phyloP scores from a whole-genome alignment of 2,329 filamentous ascomycete genomes.

The Penicillium griseofulvum region DNA sequence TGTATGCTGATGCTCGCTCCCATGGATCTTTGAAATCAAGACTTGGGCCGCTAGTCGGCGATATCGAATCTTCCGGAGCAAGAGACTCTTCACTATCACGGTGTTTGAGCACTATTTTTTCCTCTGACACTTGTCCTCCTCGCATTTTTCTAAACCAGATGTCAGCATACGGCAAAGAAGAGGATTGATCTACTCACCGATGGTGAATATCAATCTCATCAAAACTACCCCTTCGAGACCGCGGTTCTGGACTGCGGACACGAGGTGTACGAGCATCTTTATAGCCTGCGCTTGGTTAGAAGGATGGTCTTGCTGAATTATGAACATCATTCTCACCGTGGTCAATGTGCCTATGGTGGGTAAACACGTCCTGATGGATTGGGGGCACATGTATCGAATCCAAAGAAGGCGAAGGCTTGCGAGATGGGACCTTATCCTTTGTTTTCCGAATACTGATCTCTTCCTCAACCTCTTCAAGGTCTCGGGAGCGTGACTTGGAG shows the following conservation, averaged over 20 bases:
- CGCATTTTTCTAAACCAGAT: slow-evolving; percentile 3
- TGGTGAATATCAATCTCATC: slow-evolving; percentile 57
- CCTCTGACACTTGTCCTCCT: slow-evolving; percentile 28
- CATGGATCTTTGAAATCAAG: slow-evolving; percentile 18
- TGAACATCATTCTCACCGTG: slow-evolving; percentile 59
- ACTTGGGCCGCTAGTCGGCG: slow-evolving; percentile 32
- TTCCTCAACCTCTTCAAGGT: slow-evolving; percentile 11
- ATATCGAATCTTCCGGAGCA: slow-evolving; percentile 29
- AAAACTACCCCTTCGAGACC: slow-evolving; percentile 39
- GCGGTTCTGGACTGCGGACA: slow-evolving; percentile 28
- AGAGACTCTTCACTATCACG: slow-evolving; percentile 36
- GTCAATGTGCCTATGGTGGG: slow-evolving; percentile 81
- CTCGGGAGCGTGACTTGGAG: neutral
- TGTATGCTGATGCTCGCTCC: slow-evolving; percentile 1
- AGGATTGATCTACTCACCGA: slow-evolving; percentile 39
- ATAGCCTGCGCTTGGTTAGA: slow-evolving; percentile 23
- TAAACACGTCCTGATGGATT: slow-evolving; percentile 85
- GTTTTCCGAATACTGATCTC: slow-evolving; percentile 20
- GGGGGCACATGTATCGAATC: slow-evolving; percentile 71
- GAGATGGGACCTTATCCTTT: slow-evolving; percentile 31
- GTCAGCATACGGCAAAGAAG: neutral
- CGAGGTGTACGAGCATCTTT: slow-evolving; percentile 26
- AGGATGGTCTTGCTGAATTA: neutral
- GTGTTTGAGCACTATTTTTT: slow-evolving; percentile 35
- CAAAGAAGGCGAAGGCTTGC: slow-evolving; percentile 52